These are phyloP conservation scores for Bruguiera sexangula DNA, from an alignment of 345 rosid species.

Conservation along the genomic window DNA sequence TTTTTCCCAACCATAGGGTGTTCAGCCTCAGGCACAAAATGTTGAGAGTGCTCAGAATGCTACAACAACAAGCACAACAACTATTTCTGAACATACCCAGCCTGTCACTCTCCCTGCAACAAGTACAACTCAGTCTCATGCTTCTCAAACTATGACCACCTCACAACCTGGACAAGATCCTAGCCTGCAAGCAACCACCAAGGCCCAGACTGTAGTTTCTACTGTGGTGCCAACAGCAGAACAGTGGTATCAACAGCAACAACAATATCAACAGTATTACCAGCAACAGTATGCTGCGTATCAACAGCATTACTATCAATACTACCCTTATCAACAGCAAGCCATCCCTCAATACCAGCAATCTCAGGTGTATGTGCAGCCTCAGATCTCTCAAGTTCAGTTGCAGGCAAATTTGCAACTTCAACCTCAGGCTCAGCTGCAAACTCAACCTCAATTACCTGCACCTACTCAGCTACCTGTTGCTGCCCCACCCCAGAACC, in stretches of 20 bases:
- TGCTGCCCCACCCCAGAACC: conserved; percentile 41
- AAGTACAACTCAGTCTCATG: conserved; percentile 37
- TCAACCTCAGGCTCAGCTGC: conserved; percentile 25
- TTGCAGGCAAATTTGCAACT: conserved; percentile 11
- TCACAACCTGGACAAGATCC: conserved; percentile 35
- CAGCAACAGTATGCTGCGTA: conserved; percentile 67
- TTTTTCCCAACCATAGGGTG: conserved; percentile 40
- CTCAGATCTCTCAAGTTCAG: conserved; percentile 26
- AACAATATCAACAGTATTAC: conserved; percentile 60
- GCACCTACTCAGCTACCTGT: conserved; percentile 28
- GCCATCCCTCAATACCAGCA: conserved; percentile 38
- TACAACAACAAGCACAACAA: conserved; percentile 30
- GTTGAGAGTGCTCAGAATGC: conserved; percentile 42
- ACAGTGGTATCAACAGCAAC: conserved; percentile 66
- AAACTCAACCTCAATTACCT: conserved; percentile 30
- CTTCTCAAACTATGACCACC: conserved; percentile 36
- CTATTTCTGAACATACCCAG: conserved; percentile 36
- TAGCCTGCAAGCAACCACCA: conserved; percentile 34
- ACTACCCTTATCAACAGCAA: conserved; percentile 58
- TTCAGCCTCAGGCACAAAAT: conserved; percentile 49
- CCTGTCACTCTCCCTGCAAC: conserved; percentile 35
- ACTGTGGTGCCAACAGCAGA: conserved; percentile 46
- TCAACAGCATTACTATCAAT: conserved; percentile 57
- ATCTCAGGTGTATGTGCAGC: conserved; percentile 31
- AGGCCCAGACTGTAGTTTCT: conserved; percentile 36